These are phyloP conservation scores for Solanum pennellii DNA, from an alignment of 257 asterid genomes.

Conservation along the genomic window DNA sequence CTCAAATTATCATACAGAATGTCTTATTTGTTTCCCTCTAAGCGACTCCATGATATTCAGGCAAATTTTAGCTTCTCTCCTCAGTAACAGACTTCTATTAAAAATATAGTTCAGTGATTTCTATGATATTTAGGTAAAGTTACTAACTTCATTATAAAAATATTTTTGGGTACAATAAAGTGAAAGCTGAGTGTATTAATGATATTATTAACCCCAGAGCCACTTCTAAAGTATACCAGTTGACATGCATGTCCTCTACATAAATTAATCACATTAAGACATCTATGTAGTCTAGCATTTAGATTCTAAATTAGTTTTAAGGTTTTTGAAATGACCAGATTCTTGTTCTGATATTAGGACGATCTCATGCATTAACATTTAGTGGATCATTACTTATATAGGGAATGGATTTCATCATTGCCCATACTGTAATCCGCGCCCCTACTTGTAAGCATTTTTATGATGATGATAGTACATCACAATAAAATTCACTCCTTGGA, in stretches of 20 bases:
- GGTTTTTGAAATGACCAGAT: not conserved
- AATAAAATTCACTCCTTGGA: not conserved
- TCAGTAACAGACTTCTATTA: not conserved
- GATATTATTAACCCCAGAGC: not conserved
- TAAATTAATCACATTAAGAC: not conserved
- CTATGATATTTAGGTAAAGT: not conserved
- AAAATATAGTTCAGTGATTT: not conserved
- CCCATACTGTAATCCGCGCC: not conserved
- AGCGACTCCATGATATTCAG: not conserved
- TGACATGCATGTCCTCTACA: not conserved
- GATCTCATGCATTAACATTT: not conserved
- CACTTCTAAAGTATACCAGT: not conserved
- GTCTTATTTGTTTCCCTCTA: not conserved
- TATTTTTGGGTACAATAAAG: not conserved
- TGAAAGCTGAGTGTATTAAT: not conserved
- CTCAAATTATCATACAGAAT: not conserved
- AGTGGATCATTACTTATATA: not conserved
- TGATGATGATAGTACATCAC: not conserved
- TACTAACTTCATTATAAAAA: not conserved
- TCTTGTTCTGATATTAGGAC: not conserved
- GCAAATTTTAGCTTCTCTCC: not conserved
- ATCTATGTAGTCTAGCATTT: not conserved
- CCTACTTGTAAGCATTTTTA: not conserved
- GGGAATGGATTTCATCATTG: not conserved
- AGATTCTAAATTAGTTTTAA: not conserved